Conservation (phyloP, 805 yeast genomes). For the Zygoascus ofunaensis region DNA sequence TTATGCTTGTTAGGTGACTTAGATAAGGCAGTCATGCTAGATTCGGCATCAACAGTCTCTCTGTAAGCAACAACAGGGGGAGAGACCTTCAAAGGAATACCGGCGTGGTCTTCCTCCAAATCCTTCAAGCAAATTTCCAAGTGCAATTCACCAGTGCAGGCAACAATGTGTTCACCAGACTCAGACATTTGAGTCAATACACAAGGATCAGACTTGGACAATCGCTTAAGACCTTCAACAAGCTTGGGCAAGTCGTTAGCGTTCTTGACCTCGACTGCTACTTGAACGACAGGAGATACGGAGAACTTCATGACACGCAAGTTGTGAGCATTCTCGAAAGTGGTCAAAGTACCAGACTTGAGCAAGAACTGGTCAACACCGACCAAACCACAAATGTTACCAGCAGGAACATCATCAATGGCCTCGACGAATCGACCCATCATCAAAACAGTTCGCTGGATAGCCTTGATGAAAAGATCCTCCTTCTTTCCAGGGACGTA, state of each 20-base stretch:
- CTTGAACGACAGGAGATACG: constrained; percentile 99
- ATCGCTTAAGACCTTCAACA: constrained; percentile 99
- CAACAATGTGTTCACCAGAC: constrained; percentile 99
- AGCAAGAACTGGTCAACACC: constrained; percentile 99
- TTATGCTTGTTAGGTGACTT: constrained; percentile 99
- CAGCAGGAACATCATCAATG: constrained; percentile 99
- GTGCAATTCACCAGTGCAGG: constrained; percentile 99
- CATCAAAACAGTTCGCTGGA: constrained; percentile 99
- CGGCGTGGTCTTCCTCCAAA: constrained; percentile 98
- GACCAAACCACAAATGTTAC: constrained; percentile 99
- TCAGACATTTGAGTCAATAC: constrained; percentile 78
- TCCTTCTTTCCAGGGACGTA: constrained; percentile 97
- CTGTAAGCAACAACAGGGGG: constrained; percentile 98
- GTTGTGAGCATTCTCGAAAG: constrained; percentile 95
- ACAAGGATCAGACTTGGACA: constrained; percentile 99
- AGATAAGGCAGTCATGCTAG: constrained; percentile 92
- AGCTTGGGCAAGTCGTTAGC: constrained; percentile 98
- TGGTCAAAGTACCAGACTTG: constrained; percentile 98
- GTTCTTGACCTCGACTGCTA: constrained; percentile 99
- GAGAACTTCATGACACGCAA: constrained; percentile 99
- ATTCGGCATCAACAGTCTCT: constrained; percentile 93
- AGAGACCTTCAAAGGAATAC: constrained; percentile 95
- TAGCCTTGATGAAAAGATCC: constrained; percentile 91
- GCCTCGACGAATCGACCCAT: constrained; percentile 98
- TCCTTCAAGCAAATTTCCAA: constrained; percentile 95